Evolutionary conservation across 192 early-diverging fungal genomes (phyloP).

Genomic region (Rhizoclosmatium globosum): DNA sequence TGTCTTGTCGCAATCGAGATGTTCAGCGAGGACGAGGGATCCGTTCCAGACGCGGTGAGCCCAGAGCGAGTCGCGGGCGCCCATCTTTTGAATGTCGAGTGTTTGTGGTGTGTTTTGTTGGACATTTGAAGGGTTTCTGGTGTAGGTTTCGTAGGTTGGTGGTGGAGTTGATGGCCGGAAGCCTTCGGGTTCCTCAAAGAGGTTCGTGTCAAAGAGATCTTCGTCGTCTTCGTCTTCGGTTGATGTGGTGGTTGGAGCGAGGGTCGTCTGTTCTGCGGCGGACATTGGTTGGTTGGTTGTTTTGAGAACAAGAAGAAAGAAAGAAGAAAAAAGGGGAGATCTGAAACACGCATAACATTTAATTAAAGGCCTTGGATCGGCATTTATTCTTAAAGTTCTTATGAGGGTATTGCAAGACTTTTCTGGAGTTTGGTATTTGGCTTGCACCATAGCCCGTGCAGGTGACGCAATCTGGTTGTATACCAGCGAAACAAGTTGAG

Average conservation of each 20-base stretch:
- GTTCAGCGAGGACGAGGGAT: constrained; percentile 60
- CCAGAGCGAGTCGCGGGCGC: constrained; percentile 17
- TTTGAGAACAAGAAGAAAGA: too few species aligned
- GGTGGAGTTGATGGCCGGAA: not conserved
- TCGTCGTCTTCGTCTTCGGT: constrained; percentile 42
- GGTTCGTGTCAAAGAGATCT: constrained; percentile 6
- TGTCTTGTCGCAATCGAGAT: constrained; percentile 75
- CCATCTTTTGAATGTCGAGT: not conserved
- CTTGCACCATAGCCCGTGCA: too few species aligned
- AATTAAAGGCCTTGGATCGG: not conserved
- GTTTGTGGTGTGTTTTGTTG: constrained; percentile 49
- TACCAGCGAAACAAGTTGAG: too few species aligned
- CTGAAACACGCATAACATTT: not conserved
- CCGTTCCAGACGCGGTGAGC: not conserved
- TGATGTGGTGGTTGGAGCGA: not conserved
- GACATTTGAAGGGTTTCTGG: constrained; percentile 45
- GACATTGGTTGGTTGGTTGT: not conserved
- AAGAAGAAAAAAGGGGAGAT: too few species aligned
- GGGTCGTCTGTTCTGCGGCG: not conserved
- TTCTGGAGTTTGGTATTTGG: too few species aligned
- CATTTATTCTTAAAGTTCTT: too few species aligned
- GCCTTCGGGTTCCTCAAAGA: not conserved
- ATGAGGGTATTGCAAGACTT: too few species aligned
- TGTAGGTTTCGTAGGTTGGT: not conserved
- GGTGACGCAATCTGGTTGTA: too few species aligned